Conservation (phyloP, 164 flowering plant species). For the Taxillus chinensis region DNA sequence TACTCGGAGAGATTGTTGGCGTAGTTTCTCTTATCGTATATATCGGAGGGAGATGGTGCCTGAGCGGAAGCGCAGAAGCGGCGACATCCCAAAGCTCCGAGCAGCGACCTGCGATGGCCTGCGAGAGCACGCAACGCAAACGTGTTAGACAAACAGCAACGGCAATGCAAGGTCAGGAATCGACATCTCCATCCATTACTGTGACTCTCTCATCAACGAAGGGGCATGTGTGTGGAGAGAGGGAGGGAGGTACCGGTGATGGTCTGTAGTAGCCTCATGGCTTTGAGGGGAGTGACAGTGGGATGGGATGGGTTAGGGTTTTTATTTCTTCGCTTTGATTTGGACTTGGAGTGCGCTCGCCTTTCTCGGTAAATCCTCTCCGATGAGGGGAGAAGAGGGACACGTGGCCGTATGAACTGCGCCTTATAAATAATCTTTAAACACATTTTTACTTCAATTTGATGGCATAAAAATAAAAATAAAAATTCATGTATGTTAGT, state of each 20-base stretch:
- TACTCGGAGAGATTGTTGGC: constrained; percentile 76
- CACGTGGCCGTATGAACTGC: no score
- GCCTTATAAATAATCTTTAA: no score
- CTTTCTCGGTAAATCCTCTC: no score
- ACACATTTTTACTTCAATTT: no score
- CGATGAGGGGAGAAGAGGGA: no score
- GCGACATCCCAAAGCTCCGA: constrained; percentile 30
- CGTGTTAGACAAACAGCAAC: background rate
- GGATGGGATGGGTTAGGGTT: no score
- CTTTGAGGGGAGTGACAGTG: background rate
- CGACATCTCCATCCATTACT: background rate
- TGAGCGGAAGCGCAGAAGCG: constrained; percentile 15
- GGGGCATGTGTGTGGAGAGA: background rate
- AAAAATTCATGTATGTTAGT: no score
- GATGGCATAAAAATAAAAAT: no score
- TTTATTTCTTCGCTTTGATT: no score
- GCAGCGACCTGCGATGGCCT: constrained; percentile 24
- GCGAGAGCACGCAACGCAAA: background rate
- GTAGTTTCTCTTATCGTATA: constrained; percentile 57
- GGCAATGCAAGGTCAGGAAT: background rate
- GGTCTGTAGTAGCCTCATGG: constrained; percentile 41
- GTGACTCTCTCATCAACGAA: background rate
- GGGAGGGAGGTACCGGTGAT: constrained; percentile 23
- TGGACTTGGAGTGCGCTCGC: no score
- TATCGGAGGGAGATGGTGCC: constrained; percentile 21